Evolutionary conservation across 1,284 basidiomycete genomes (phyloP).

Genomic region (Mycena sp.): DNA sequence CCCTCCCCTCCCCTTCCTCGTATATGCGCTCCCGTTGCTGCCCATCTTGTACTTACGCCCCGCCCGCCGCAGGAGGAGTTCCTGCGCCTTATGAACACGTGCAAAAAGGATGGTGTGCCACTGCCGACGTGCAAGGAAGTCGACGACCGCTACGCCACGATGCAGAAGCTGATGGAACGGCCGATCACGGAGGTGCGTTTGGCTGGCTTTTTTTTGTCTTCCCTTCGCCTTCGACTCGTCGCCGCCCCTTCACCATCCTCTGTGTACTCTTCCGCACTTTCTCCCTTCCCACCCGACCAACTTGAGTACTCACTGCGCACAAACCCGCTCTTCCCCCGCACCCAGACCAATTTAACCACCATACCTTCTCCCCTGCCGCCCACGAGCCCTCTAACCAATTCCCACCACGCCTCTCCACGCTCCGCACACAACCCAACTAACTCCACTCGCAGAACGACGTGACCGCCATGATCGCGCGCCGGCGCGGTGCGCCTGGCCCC

Average conservation of each 20-base stretch:
- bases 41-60: slow-evolving; percentile 11
- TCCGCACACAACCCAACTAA: not conserved
- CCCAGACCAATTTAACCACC: not conserved
- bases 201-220: not conserved
- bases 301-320: too few species aligned
- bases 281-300: too few species aligned
- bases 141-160: slow-evolving; percentile 69
- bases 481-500: slow-evolving; percentile 48
- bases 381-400: slow-evolving; percentile 74
- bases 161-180: slow-evolving; percentile 65
- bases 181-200: slow-evolving; percentile 78
- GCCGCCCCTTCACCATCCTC: too few species aligned
- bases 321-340: too few species aligned
- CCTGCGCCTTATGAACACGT: slow-evolving; percentile 63
- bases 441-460: slow-evolving; percentile 64
- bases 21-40: too few species aligned
- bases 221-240: too few species aligned
- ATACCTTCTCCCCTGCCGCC: slow-evolving; percentile 56
- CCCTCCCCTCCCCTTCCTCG: too few species aligned
- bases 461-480: slow-evolving; percentile 75
- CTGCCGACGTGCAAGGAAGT: slow-evolving; percentile 72
- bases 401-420: slow-evolving; percentile 52
- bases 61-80: slow-evolving; percentile 72
- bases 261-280: too few species aligned
- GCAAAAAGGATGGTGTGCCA: slow-evolving; percentile 64